These are phyloP conservation scores for Dichotomopilus funicola DNA, from an alignment of 2,329 filamentous ascomycete species.

Conservation along the genomic window DNA sequence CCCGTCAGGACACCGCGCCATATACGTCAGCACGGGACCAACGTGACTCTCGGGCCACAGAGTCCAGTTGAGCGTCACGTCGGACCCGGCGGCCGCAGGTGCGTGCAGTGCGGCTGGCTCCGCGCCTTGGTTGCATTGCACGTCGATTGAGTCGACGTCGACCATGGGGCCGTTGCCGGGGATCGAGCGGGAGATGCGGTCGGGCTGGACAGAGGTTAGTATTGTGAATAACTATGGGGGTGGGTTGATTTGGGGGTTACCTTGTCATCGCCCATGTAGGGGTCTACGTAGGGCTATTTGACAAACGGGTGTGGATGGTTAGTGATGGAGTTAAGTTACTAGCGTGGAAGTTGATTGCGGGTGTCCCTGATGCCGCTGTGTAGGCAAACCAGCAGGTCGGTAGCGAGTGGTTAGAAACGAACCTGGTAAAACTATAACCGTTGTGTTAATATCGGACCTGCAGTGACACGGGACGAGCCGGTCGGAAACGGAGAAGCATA, in stretches of 20 bases:
- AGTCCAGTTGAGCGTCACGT: slow-evolving; percentile 50
- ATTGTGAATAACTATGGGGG: background rate
- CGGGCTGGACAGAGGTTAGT: slow-evolving; percentile 25
- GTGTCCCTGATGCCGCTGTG: no score
- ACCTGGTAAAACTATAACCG: slow-evolving; percentile 30
- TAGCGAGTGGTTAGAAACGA: slow-evolving; percentile 1
- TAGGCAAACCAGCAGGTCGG: background rate
- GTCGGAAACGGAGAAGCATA: slow-evolving; percentile 12
- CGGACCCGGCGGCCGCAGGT: slow-evolving; percentile 45
- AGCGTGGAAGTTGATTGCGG: no score
- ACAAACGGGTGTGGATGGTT: no score
- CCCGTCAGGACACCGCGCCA: slow-evolving; percentile 49
- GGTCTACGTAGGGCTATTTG: slow-evolving; percentile 37
- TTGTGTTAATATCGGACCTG: slow-evolving; percentile 9
- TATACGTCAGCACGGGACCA: slow-evolving; percentile 52
- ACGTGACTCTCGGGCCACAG: slow-evolving; percentile 44
- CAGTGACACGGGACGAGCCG: background rate
- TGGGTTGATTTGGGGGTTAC: background rate
- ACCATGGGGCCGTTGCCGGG: slow-evolving; percentile 53
- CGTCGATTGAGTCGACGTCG: slow-evolving; percentile 45
- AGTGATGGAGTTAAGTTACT: background rate
- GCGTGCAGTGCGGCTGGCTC: slow-evolving; percentile 49
- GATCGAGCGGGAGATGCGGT: slow-evolving; percentile 51
- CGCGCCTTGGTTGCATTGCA: slow-evolving; percentile 48
- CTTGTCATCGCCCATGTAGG: slow-evolving; percentile 31